Percentiles rank a stretch among this genome's conserved stretches.
These are phyloP conservation scores for Seiridium unicorne DNA, from an alignment of 2,329 filamentous ascomycete genomes.

Conservation along the genomic window DNA sequence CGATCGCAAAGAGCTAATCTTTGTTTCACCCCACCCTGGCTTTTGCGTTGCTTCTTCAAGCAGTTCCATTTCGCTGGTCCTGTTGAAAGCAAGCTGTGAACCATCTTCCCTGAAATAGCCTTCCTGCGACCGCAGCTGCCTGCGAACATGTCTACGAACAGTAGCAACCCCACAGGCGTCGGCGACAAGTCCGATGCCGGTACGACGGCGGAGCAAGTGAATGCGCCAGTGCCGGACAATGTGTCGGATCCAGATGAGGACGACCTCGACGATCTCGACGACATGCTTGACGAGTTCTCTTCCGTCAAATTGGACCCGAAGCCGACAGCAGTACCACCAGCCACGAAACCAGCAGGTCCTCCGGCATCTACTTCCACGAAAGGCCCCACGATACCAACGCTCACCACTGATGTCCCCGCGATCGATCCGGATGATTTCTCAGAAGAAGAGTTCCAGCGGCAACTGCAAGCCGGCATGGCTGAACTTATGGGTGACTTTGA, in stretches of 20 bases:
- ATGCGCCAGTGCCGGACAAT: constrained; percentile 43
- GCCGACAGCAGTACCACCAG: constrained; percentile 21
- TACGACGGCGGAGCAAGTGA: constrained; percentile 19
- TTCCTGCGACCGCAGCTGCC: too few relatives aligned
- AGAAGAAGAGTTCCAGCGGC: constrained; percentile 79
- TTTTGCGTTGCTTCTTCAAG: not conserved
- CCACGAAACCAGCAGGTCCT: not conserved
- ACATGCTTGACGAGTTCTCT: constrained; percentile 91
- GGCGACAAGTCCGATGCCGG: constrained; percentile 8
- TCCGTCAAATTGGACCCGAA: constrained; percentile 56
- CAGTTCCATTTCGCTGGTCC: not conserved
- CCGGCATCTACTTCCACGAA: constrained; percentile 5
- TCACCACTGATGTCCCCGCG: constrained; percentile 22
- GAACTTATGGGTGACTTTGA: constrained; percentile 73
- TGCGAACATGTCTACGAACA: not conserved
- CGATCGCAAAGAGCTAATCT: not conserved
- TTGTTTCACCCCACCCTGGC: not conserved
- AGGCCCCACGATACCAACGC: constrained; percentile 10
- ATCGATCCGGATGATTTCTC: constrained; percentile 43
- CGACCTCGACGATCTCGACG: constrained; percentile 88
- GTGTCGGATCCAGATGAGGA: constrained; percentile 91
- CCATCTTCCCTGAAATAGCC: too few relatives aligned
- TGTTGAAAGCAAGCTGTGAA: too few relatives aligned
- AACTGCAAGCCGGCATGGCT: constrained; percentile 89
- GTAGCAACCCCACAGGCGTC: not conserved